A percentile compares a stretch with the other conserved stretches of the same genome.
These are phyloP conservation scores for Scedosporium aurantiacum DNA, from an alignment of 2,329 filamentous ascomycete species.

Conservation along the genomic window DNA sequence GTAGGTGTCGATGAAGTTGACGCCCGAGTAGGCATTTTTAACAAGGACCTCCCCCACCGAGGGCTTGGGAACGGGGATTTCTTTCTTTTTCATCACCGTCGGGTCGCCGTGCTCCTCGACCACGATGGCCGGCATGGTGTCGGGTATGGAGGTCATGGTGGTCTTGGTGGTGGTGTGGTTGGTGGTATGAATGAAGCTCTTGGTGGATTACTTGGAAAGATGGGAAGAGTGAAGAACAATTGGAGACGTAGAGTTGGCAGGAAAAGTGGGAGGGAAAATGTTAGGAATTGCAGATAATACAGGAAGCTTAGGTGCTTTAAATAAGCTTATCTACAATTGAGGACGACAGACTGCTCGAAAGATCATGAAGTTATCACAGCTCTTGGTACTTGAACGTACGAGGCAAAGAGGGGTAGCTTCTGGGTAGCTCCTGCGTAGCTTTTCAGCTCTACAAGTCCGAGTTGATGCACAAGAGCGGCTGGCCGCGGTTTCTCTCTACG, in stretches of 20 bases:
- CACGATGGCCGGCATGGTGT: not conserved
- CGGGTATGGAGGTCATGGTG: not conserved
- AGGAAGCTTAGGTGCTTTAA: not conserved
- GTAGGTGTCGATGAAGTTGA: conserved; percentile 89
- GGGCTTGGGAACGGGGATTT: conserved; percentile 45
- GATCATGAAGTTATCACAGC: not conserved
- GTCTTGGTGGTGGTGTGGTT: not conserved
- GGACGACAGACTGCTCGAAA: not conserved
- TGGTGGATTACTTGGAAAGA: not conserved
- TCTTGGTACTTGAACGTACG: not conserved
- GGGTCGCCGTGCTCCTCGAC: not conserved
- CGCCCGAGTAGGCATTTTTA: conserved; percentile 66
- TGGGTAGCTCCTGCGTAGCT: not conserved
- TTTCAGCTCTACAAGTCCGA: not conserved
- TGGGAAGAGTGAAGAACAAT: not conserved
- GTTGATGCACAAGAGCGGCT: not conserved
- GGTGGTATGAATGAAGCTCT: not conserved
- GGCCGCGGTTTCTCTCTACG: not conserved
- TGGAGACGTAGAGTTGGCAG: too few species aligned
- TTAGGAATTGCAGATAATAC: not conserved
- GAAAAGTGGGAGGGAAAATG: not conserved
- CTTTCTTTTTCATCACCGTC: conserved; percentile 18
- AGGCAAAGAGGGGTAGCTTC: not conserved
- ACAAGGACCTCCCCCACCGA: conserved; percentile 65
- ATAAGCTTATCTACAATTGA: not conserved